Percentiles rank a stretch among this genome's conserved stretches.
Evolutionary conservation across 129 eudicot genomes (phyloP).

Genomic region (Scalesia atractyloides): DNA sequence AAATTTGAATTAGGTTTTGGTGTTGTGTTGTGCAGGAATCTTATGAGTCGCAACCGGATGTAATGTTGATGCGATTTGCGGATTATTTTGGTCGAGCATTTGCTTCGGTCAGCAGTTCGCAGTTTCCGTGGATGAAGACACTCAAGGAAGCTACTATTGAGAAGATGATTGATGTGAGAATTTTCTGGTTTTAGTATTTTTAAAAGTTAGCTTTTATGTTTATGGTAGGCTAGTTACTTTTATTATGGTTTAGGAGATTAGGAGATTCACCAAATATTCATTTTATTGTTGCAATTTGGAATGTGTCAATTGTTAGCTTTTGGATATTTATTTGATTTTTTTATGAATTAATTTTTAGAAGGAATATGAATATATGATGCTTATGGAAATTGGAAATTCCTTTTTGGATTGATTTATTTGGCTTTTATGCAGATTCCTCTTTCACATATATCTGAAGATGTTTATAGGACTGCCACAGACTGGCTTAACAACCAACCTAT

Average conservation of each 20-base stretch:
- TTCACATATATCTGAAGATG: slow-evolving; percentile 46
- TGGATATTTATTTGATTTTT: neutral
- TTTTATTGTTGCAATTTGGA: neutral
- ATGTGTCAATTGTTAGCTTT: neutral
- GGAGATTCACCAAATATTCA: slow-evolving; percentile 6
- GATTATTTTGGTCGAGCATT: slow-evolving; percentile 54
- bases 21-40: slow-evolving; percentile 23
- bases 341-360: neutral
- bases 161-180: slow-evolving; percentile 51
- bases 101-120: slow-evolving; percentile 43
- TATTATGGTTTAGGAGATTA: slow-evolving; percentile 6
- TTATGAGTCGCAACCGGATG: slow-evolving; percentile 44
- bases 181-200: slow-evolving; percentile 4
- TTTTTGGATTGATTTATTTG: slow-evolving; percentile 18
- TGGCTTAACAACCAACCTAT: slow-evolving; percentile 51
- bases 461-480: slow-evolving; percentile 46
- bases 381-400: neutral
- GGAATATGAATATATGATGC: neutral
- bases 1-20: neutral
- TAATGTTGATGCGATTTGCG: slow-evolving; percentile 49
- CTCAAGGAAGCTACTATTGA: slow-evolving; percentile 47
- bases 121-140: slow-evolving; percentile 55
- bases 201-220: slow-evolving; percentile 6
- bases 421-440: slow-evolving; percentile 52
- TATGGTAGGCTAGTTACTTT: slow-evolving; percentile 16